Conservation (phyloP, 1,139 yeast species). For the Yamadazyma sp. region DNA sequence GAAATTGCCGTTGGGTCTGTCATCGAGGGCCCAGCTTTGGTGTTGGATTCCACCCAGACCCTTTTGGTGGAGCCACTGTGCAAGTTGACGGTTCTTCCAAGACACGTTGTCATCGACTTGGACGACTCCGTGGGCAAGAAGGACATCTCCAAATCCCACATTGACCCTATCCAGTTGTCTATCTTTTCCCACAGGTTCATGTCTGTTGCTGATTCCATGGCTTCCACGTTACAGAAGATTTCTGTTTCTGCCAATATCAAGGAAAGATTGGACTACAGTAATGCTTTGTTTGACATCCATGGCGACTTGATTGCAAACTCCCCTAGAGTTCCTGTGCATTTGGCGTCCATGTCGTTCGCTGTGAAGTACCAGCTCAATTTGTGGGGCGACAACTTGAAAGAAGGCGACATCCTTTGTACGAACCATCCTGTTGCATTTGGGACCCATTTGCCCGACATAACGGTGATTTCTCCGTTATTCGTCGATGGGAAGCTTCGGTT, state of each 20-base stretch:
- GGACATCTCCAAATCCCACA: constrained; percentile 7
- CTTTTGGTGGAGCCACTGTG: constrained; percentile 21
- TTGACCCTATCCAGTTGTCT: constrained; percentile 23
- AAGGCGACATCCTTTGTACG: constrained; percentile 22
- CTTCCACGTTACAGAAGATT: constrained; percentile 22
- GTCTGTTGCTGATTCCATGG: constrained; percentile 25
- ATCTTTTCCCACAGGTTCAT: constrained; percentile 23
- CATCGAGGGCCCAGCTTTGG: constrained; percentile 22
- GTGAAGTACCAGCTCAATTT: constrained; percentile 18
- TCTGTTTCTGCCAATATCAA: constrained; percentile 23
- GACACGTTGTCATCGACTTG: constrained; percentile 27
- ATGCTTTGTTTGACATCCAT: constrained; percentile 22
- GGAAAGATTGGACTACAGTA: constrained; percentile 32
- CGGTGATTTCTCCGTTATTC: constrained; percentile 21
- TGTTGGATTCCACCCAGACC: constrained; percentile 24
- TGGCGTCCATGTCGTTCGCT: constrained; percentile 22
- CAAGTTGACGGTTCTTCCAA: constrained; percentile 18
- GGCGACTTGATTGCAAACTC: constrained; percentile 23
- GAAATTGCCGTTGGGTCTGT: constrained; percentile 19
- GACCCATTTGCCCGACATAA: constrained; percentile 23
- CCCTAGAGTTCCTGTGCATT: constrained; percentile 25
- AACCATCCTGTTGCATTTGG: constrained; percentile 22
- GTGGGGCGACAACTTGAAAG: constrained; percentile 18
- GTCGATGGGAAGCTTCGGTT: constrained; percentile 45
- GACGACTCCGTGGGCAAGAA: constrained; percentile 8